phyloP scores from a whole-genome alignment of 2,329 filamentous ascomycete species.

The Drechslerella coelobrocha region DNA sequence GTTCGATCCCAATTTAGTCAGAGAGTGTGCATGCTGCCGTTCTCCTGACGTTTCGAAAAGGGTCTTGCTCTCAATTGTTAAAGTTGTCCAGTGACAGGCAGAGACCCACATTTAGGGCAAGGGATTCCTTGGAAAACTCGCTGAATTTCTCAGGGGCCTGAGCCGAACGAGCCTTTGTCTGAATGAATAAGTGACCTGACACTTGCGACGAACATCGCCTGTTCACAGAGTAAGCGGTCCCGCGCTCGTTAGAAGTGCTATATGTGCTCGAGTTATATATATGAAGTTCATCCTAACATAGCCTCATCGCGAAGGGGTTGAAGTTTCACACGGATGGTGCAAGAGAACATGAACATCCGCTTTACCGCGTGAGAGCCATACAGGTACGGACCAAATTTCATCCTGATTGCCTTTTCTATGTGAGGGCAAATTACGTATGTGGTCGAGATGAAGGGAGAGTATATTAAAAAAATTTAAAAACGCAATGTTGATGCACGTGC shows the following conservation, averaged over 20 bases:
- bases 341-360: slow-evolving; percentile 16
- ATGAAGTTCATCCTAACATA: slow-evolving; percentile 1
- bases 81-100: background rate
- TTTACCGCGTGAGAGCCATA: background rate
- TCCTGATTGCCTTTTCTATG: background rate
- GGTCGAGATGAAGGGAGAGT: background rate
- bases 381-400: background rate
- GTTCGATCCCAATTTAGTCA: background rate
- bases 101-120: slow-evolving; percentile 45
- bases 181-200: slow-evolving; percentile 14
- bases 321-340: slow-evolving; percentile 37
- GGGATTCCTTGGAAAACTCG: slow-evolving; percentile 42
- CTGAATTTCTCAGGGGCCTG: slow-evolving; percentile 31
- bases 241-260: background rate
- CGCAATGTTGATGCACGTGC: background rate
- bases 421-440: background rate
- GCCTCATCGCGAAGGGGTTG: slow-evolving; percentile 36
- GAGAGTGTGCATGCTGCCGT: background rate
- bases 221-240: background rate
- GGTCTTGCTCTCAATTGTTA: background rate
- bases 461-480: background rate
- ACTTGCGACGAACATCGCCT: background rate
- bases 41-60: slow-evolving; percentile 6
- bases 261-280: slow-evolving; percentile 3
- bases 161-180: slow-evolving; percentile 32